Evolutionary conservation across 2,329 filamentous ascomycete species (phyloP).

Genomic region (Nothophaeocryptopus gaeumannii): DNA sequence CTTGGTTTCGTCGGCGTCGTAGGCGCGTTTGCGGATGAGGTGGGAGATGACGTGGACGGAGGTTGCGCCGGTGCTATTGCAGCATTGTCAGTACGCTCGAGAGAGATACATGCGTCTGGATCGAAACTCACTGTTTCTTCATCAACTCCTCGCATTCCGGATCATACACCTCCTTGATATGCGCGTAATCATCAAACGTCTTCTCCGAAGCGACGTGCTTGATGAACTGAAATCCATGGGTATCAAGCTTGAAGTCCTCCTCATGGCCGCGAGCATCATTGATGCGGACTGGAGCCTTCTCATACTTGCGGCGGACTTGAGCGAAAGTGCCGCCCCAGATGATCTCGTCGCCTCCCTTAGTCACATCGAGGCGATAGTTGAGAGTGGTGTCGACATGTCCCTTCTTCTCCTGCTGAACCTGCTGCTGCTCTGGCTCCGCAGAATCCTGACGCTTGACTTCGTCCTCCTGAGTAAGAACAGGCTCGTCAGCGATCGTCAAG

Average conservation of each 20-base stretch:
- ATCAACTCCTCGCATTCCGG: slow-evolving; percentile 6
- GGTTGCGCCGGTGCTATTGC: slow-evolving; percentile 5
- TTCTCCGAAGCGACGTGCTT: slow-evolving; percentile 2
- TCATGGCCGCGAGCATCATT: slow-evolving; percentile 39
- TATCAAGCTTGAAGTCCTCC: slow-evolving; percentile 14
- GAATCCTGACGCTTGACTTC: too few relatives aligned
- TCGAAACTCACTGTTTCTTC: slow-evolving; percentile 3
- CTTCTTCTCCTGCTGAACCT: not conserved
- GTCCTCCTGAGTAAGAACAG: too few relatives aligned
- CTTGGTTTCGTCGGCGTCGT: slow-evolving; percentile 5
- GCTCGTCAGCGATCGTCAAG: too few relatives aligned
- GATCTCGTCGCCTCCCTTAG: slow-evolving; percentile 11
- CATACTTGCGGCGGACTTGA: slow-evolving; percentile 12
- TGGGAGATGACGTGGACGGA: slow-evolving; percentile 7
- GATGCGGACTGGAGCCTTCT: slow-evolving; percentile 35
- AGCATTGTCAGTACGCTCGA: not conserved
- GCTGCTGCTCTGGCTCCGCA: too few relatives aligned
- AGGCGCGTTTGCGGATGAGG: slow-evolving; percentile 5
- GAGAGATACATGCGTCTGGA: not conserved
- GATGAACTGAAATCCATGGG: slow-evolving; percentile 26
- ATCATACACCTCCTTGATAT: slow-evolving; percentile 3
- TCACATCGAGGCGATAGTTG: slow-evolving; percentile 13
- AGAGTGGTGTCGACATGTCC: slow-evolving; percentile 6
- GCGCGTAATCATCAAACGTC: slow-evolving; percentile 4
- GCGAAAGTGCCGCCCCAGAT: slow-evolving; percentile 11